A percentile compares a stretch with the other conserved stretches of the same genome.
These are phyloP conservation scores for Bisporella sp. DNA, from an alignment of 2,329 filamentous ascomycete species.

Conservation along the genomic window DNA sequence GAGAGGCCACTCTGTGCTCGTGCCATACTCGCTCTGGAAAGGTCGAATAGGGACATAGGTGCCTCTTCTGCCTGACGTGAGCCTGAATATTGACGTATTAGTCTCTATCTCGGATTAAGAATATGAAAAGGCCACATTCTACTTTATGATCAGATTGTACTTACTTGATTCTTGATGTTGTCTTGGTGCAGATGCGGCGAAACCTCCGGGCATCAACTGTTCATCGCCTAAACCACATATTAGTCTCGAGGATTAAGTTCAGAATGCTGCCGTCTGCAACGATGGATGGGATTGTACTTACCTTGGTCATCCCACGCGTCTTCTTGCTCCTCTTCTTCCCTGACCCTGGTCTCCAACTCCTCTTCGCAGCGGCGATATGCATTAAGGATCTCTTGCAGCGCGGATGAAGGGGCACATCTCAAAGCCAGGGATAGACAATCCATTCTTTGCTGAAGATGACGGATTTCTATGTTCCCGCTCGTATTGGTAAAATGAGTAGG, in stretches of 20 bases:
- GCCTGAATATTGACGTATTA: too few species aligned
- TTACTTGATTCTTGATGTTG: conserved; percentile 22
- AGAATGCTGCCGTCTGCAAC: too few species aligned
- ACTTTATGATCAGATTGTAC: background rate
- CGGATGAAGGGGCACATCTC: conserved; percentile 61
- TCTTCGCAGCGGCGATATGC: conserved; percentile 73
- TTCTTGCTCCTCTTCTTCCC: conserved; percentile 61
- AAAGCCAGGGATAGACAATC: conserved; percentile 72
- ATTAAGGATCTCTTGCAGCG: conserved; percentile 68
- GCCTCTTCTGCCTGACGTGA: conserved; percentile 43
- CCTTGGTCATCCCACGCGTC: conserved; percentile 61
- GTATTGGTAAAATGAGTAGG: conserved; percentile 55
- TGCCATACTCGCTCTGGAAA: conserved; percentile 53
- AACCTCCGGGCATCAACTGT: conserved; percentile 49
- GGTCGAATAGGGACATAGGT: conserved; percentile 58
- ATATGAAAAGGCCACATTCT: too few species aligned
- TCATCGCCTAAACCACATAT: conserved; percentile 35
- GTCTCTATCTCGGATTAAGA: too few species aligned
- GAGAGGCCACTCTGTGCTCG: conserved; percentile 52
- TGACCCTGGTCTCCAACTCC: conserved; percentile 61
- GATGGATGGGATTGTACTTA: too few species aligned
- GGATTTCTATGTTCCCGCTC: conserved; percentile 53
- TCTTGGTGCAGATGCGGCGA: conserved; percentile 31
- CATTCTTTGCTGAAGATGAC: conserved; percentile 73
- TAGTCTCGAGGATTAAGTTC: too few species aligned